Evolutionary conservation across 176 grass and related monocot genomes (phyloP), one percentile per base, ranked within the genome.

Genomic region (Themeda triandra): DNA sequence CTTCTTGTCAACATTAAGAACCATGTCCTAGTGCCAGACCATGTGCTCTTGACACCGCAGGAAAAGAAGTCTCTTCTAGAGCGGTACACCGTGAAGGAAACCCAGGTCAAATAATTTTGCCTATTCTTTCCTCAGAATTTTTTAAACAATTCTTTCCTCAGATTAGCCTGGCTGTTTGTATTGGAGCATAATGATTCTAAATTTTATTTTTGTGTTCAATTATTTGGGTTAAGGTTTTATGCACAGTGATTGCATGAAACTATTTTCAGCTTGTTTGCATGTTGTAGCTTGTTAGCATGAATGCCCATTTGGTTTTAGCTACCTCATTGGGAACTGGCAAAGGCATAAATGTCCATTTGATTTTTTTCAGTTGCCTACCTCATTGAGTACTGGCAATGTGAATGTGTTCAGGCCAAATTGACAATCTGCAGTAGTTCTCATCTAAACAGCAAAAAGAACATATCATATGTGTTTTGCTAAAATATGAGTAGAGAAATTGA

Each of bases 1-100:
- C 89, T 98, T 73, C 88, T 98, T 70, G 90, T 96, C 44, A 98
- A 98, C 84, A 98, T 98, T 71, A 94, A 94, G 70, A 73, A 96
- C 1, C 96, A 99, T 41, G 75, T 71, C 5, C 88, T 99, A 21
- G 88, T 99, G 37, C 93, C 93, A 13, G 83, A 99, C 21, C 96
- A 99, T 44, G 88, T 84, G 80, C 42, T 96, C 48, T 80, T 99
- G 37, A 88, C 84, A 25, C 11, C 51, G 0, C 82, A 91, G 19
- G 83, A 99, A 28, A 99, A 99, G 88, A 96, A 89, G 83, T 82
- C 78, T 10, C 81, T 99, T 49, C 71, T 99, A 15, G 89, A 89
- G 48, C 88, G 88, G 29, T 96, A 99, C 74, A 99, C 90, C 0
- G 85, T 96, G 48, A 99, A 99, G 80, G 93, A 96, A 88, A 99